Evolutionary conservation across 106 monocot genomes (phyloP), one percentile per base, ranked within the genome.

Genomic region (Ottelia alismoides): DNA sequence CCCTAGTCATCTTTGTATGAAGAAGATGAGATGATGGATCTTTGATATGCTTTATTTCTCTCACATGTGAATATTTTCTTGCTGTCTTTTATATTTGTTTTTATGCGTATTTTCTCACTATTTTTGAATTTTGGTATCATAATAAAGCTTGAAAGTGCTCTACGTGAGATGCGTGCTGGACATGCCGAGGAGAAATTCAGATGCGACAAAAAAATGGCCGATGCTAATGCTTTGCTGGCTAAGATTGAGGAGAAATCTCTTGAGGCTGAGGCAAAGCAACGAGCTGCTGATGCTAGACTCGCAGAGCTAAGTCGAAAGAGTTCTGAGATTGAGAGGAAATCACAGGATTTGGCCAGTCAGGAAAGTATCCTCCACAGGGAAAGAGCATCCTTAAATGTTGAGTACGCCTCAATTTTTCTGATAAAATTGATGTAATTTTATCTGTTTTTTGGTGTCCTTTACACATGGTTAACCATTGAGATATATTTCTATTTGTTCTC

Each of bases 281-380:
- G 77, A 68, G 48, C 80, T 70, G 90, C 86, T 35, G 82, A 86
- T 75, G 98, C 90, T 12, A 79, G 62, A 70, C 68, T 99, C 31
- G 98, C 90, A 52, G 98, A 99, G 77, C 82, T 82, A 63, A 86
- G 72, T 44, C 65, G 98, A 11, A 99, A 86, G 55, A 80, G 62
- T 46, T 77, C 98, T 6, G 86, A 90, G 21, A 30, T 83, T 22
- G 82, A 86, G 26, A 74, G 85, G 49, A 90, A 90, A 66, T 63
- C 81, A 53, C 79, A 80, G 40, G 98, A 99, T 11, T 57, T 80
- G 20, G 74, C 77, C 53, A 56, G 54, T 31, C 90, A 77, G 30
- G 85, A 90, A 61, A 74, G 72, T 11, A 75, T 78, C 44, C 45
- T 86, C 51, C 79, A 80, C 53, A 77, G 83, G 47, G 98, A 91